These are phyloP conservation scores for Parsonsia alboflavescens DNA, from an alignment of 257 asterid species.

Conservation along the genomic window DNA sequence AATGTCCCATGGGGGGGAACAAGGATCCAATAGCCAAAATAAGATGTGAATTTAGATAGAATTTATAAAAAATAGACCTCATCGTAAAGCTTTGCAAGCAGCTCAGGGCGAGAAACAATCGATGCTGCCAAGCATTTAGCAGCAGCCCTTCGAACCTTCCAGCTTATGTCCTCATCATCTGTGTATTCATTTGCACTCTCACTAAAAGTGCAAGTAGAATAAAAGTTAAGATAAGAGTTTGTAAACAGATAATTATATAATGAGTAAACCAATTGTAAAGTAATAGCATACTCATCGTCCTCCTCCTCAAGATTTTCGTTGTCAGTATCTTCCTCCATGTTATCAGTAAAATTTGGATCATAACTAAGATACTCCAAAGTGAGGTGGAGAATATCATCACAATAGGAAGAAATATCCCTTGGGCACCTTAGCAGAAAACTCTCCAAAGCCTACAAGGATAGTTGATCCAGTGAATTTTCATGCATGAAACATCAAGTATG, in stretches of 20 bases:
- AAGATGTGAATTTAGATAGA: background rate
- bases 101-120: conserved; percentile 96
- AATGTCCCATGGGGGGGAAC: background rate
- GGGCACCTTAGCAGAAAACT: conserved; percentile 94
- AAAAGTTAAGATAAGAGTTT: conserved; percentile 25
- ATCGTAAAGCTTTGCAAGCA: conserved; percentile 82
- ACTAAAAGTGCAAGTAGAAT: conserved; percentile 39
- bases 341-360: conserved; percentile 97
- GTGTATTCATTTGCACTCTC: conserved; percentile 98
- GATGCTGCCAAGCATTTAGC: conserved; percentile 92
- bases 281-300: conserved; percentile 82
- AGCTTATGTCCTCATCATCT: conserved; percentile 96
- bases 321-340: conserved; percentile 97
- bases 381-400: conserved; percentile 76
- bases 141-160: conserved; percentile 99
- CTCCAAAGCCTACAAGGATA: conserved; percentile 73
- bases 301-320: conserved; percentile 83
- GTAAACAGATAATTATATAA: conserved; percentile 9
- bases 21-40: background rate
- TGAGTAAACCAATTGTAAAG: conserved; percentile 16
- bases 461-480: conserved; percentile 1
- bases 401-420: conserved; percentile 79
- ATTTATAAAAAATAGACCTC: conserved; percentile 46
- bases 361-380: conserved; percentile 83
- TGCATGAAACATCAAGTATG: conserved; percentile 1